These are phyloP conservation scores for Stenocarpella maydis DNA, from an alignment of 2,329 filamentous ascomycete genomes.

Conservation along the genomic window DNA sequence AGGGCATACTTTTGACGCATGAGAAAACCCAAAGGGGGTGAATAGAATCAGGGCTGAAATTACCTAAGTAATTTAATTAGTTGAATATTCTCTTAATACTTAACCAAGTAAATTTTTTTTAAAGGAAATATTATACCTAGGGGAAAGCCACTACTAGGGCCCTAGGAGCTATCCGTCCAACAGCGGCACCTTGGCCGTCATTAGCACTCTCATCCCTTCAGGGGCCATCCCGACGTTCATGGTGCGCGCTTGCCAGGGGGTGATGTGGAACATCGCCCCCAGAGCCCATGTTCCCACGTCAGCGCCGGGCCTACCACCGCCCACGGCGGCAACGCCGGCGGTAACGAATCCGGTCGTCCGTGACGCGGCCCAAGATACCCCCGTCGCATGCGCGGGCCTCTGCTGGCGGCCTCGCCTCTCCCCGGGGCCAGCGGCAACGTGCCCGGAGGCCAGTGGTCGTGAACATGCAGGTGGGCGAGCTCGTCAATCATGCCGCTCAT, in stretches of 20 bases:
- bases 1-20: too few species aligned
- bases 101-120: too few species aligned
- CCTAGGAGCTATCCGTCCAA: not conserved
- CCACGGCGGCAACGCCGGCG: not conserved
- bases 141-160: too few species aligned
- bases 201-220: not conserved
- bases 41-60: too few species aligned
- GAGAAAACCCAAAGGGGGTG: too few species aligned
- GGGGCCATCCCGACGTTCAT: not conserved
- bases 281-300: constrained; percentile 5
- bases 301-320: not conserved
- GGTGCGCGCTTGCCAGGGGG: not conserved
- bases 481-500: not conserved
- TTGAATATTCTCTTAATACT: too few species aligned
- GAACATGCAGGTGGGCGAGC: not conserved
- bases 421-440: not conserved
- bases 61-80: too few species aligned
- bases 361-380: not conserved
- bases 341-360: not conserved
- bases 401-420: not conserved
- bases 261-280: not conserved
- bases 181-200: not conserved
- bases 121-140: too few species aligned
- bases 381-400: not conserved
- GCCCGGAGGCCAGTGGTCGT: not conserved